These are phyloP conservation scores for Globisporangium middletonii DNA, from an alignment of 352 stramenopile genomes.

Conservation along the genomic window DNA sequence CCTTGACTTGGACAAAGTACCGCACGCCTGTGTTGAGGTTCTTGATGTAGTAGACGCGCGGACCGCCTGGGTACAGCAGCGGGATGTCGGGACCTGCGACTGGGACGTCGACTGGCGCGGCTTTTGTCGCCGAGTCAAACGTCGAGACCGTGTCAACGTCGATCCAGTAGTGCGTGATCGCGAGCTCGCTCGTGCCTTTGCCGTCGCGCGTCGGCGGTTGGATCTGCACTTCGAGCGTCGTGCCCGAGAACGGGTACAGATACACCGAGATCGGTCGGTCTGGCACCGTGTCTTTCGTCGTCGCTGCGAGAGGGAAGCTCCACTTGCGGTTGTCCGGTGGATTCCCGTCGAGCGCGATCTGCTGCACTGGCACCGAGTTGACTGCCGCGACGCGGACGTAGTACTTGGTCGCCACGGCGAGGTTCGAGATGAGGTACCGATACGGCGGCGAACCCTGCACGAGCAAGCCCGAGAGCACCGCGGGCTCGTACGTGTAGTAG, in stretches of 20 bases:
- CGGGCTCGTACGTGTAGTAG: constrained; percentile 52
- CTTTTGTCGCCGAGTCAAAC: constrained; percentile 56
- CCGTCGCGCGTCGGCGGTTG: constrained; percentile 63
- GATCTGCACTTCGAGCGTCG: constrained; percentile 70
- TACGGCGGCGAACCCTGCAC: constrained; percentile 82
- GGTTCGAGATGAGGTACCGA: constrained; percentile 62
- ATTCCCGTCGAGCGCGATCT: constrained; percentile 70
- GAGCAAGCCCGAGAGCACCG: constrained; percentile 38
- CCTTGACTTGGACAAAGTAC: constrained; percentile 86
- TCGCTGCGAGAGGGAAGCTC: constrained; percentile 68
- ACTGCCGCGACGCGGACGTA: constrained; percentile 89
- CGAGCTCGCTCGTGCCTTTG: constrained; percentile 29
- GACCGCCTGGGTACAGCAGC: constrained; percentile 52
- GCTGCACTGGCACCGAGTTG: constrained; percentile 87
- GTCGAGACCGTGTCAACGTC: constrained; percentile 67
- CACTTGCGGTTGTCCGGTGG: constrained; percentile 90
- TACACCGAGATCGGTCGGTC: constrained; percentile 55
- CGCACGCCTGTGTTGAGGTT: constrained; percentile 60
- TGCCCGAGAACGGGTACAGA: constrained; percentile 50
- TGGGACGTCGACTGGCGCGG: constrained; percentile 31
- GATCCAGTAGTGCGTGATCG: constrained; percentile 57
- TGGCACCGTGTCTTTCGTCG: constrained; percentile 80
- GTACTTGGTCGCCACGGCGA: constrained; percentile 73
- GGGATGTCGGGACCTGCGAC: constrained; percentile 24
- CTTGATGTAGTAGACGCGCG: constrained; percentile 63